A percentile compares a stretch with the other conserved stretches of the same genome.
phyloP scores from a whole-genome alignment of 257 asterid species.

The Capsicum pubescens region DNA sequence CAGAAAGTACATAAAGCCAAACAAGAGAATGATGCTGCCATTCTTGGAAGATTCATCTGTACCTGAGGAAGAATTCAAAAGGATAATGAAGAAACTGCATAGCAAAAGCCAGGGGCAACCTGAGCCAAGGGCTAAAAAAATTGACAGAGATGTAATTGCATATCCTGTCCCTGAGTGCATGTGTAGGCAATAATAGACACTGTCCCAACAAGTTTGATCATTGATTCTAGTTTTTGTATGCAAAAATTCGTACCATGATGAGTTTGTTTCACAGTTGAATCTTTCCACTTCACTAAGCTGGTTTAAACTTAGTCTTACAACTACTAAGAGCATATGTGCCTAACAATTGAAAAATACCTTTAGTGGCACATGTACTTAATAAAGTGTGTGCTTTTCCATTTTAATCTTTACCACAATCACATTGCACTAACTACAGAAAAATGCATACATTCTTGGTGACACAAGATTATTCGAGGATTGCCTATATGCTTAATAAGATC shows the following conservation, averaged over 20 bases:
- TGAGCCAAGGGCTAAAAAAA: constrained; percentile 45
- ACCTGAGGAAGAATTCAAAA: constrained; percentile 49
- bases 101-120: constrained; percentile 60
- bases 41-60: constrained; percentile 47
- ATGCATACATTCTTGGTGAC: neutral
- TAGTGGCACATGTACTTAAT: neutral
- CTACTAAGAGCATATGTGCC: neutral
- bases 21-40: constrained; percentile 66
- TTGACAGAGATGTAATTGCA: constrained; percentile 65
- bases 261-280: neutral
- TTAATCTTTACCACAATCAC: neutral
- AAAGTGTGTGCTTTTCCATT: neutral
- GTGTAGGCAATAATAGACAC: constrained; percentile 43
- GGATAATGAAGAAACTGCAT: constrained; percentile 51
- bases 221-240: constrained; percentile 24
- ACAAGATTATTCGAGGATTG: neutral
- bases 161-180: constrained; percentile 75
- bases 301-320: neutral
- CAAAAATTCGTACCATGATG: constrained; percentile 1
- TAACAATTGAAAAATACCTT: neutral
- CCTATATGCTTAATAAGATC: no score
- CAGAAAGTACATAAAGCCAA: constrained; percentile 61
- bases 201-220: constrained; percentile 9
- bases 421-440: neutral
- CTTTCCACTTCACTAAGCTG: neutral